phyloP scores from a whole-genome alignment of 441 rosid genomes.

The Hura crepitans region DNA sequence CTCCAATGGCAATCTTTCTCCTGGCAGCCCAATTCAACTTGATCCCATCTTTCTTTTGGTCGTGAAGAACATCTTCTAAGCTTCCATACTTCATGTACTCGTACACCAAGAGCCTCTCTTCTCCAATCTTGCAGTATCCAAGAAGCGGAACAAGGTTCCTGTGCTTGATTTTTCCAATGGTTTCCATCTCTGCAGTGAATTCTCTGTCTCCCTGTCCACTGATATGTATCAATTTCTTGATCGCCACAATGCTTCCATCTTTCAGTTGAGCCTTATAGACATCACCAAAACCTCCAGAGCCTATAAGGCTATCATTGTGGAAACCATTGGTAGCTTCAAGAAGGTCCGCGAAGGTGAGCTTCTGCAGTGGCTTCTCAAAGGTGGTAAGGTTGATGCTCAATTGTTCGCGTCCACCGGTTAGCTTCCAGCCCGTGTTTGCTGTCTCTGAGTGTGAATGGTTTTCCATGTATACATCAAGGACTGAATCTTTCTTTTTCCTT shows the following conservation, averaged over 20 bases:
- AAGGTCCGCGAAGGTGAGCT: conserved; percentile 86
- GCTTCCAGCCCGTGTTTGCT: conserved; percentile 62
- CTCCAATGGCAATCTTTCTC: conserved; percentile 87
- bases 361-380: conserved; percentile 74
- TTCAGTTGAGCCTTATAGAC: conserved; percentile 85
- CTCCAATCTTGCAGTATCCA: conserved; percentile 92
- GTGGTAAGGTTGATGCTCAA: conserved; percentile 82
- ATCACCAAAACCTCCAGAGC: conserved; percentile 96
- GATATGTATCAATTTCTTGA: conserved; percentile 81
- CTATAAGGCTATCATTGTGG: conserved; percentile 67
- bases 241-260: conserved; percentile 84
- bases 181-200: conserved; percentile 97
- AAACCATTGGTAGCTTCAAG: conserved; percentile 87
- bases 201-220: conserved; percentile 97
- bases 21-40: conserved; percentile 74
- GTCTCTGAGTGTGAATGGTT: conserved; percentile 64
- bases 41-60: conserved; percentile 55
- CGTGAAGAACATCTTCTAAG: conserved; percentile 83
- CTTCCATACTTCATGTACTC: conserved; percentile 96
- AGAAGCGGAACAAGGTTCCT: conserved; percentile 86
- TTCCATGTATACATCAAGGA: conserved; percentile 56
- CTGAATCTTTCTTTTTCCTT: conserved; percentile 55
- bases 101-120: conserved; percentile 88
- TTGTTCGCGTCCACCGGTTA: conserved; percentile 64
- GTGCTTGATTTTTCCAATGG: conserved; percentile 95